phyloP scores from a whole-genome alignment of 1,139 yeast species.

The Kurtzmaniella quercitrusa region DNA sequence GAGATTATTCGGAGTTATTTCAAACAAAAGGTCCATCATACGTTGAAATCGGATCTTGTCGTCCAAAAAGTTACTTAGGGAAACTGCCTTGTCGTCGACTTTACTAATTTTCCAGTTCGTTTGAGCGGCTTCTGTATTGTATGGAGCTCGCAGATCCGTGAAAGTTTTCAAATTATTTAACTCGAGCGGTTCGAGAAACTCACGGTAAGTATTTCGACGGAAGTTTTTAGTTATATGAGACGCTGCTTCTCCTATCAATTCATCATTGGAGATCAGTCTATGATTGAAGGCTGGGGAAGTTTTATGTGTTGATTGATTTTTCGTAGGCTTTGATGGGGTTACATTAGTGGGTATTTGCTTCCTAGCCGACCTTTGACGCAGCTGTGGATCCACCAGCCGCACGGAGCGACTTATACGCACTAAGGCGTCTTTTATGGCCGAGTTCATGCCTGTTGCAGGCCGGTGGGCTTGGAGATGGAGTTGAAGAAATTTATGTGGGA shows the following conservation, averaged over 20 bases:
- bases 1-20: constrained; percentile 28
- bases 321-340: not conserved
- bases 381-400: constrained; percentile 6
- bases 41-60: constrained; percentile 26
- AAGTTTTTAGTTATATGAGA: constrained; percentile 14
- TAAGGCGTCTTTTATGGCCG: constrained; percentile 8
- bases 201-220: constrained; percentile 27
- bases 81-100: constrained; percentile 12
- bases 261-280: constrained; percentile 9
- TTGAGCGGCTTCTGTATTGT: constrained; percentile 21
- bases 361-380: not conserved
- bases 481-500: not conserved
- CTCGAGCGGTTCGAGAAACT: constrained; percentile 34
- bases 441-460: constrained; percentile 5
- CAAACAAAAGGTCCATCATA: constrained; percentile 31
- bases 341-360: not conserved
- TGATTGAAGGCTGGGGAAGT: constrained; percentile 4
- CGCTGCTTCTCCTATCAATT: constrained; percentile 10
- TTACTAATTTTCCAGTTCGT: constrained; percentile 23
- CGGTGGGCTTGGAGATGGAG: not conserved
- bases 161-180: constrained; percentile 33
- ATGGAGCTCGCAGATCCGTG: constrained; percentile 19
- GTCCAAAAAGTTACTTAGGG: constrained; percentile 17
- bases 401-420: constrained; percentile 9
- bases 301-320: not conserved